Percentiles rank a stretch among this genome's conserved stretches.
phyloP scores from a whole-genome alignment of 1,139 yeast species.

The Petasospora fabianii region DNA sequence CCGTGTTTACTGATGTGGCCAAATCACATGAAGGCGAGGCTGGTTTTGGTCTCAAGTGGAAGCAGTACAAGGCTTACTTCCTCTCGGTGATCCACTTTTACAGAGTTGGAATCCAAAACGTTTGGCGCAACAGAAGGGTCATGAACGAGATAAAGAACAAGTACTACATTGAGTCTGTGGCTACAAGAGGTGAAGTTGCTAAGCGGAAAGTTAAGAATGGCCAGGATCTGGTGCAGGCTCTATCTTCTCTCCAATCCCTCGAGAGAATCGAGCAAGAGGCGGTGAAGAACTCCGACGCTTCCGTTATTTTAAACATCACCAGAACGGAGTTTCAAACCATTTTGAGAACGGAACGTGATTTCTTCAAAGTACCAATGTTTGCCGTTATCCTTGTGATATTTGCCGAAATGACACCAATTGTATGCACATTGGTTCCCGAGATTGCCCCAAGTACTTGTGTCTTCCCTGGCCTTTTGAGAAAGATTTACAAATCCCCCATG shows the following conservation, averaged over 20 bases:
- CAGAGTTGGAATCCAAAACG: slow-evolving; percentile 48
- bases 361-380: slow-evolving; percentile 59
- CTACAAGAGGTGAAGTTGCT: slow-evolving; percentile 26
- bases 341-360: slow-evolving; percentile 55
- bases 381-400: slow-evolving; percentile 53
- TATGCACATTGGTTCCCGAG: slow-evolving; percentile 57
- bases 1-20: slow-evolving; percentile 28
- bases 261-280: slow-evolving; percentile 26
- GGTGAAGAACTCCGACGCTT: slow-evolving; percentile 30
- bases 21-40: slow-evolving; percentile 24
- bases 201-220: slow-evolving; percentile 24
- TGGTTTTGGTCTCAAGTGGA: slow-evolving; percentile 30
- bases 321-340: slow-evolving; percentile 54
- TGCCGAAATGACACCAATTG: slow-evolving; percentile 60
- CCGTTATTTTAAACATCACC: slow-evolving; percentile 34
- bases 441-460: slow-evolving; percentile 69
- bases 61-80: slow-evolving; percentile 39
- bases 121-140: slow-evolving; percentile 41
- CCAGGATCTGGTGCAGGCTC: slow-evolving; percentile 19
- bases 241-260: slow-evolving; percentile 25
- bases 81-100: slow-evolving; percentile 44
- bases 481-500: slow-evolving; percentile 19
- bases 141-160: slow-evolving; percentile 28
- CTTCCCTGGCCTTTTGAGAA: slow-evolving; percentile 44
- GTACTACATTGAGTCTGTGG: slow-evolving; percentile 22